Base-by-base conservation (phyloP, 768 basidiomycete species). In the Hemileccinum rubropunctum region DNA sequence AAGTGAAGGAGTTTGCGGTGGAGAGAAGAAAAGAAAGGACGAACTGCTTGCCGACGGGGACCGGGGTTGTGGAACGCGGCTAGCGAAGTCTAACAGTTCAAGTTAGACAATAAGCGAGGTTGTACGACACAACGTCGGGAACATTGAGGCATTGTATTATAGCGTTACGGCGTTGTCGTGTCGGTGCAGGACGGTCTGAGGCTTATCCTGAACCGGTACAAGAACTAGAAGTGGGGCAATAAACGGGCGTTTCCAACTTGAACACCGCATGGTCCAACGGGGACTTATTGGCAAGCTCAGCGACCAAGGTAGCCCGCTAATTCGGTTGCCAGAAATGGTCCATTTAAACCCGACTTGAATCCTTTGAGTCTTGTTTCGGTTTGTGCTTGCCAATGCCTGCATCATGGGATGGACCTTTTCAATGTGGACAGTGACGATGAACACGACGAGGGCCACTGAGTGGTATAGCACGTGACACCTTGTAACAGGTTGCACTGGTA, bases 101-200 rank as follows among this genome's bases (percentile, higher is more conserved):
- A 40, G 34, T 36, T 23, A 6, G 27, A 41, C 42, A 57, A 50
- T 45, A 59, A 58, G 58, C 56, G 63, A 60, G 12, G 13, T 44
- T 46, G 33, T 53, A 56, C 60, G 62, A 51, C 48, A 61, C n/a
- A n/a, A n/a, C 23, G 48, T 52, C 26, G 50, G 51, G 11, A 38
- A 40, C 45, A 47, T 34, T 18, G 18, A 32, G 33, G 26, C 21
- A 33, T 44, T n/a, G 37, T 56, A 27, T 41, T 51, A 53, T 47
- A 46, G n/a, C 34, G 18, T 48, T 32, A 17, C 20, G 56, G 47
- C 36, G 23, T 36, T 20, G 35, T 48, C 48, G 45, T 42, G 33
- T 53, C 60, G 23, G 57, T 62, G 51, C 38, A 36, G 33, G 38
- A 37, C 32, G 48, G n/a, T n/a, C n/a, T n/a, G 46, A 26, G 42